Evolutionary conservation across 140 eudicot species (phyloP).

Genomic region (Erigeron philadelphicus): DNA sequence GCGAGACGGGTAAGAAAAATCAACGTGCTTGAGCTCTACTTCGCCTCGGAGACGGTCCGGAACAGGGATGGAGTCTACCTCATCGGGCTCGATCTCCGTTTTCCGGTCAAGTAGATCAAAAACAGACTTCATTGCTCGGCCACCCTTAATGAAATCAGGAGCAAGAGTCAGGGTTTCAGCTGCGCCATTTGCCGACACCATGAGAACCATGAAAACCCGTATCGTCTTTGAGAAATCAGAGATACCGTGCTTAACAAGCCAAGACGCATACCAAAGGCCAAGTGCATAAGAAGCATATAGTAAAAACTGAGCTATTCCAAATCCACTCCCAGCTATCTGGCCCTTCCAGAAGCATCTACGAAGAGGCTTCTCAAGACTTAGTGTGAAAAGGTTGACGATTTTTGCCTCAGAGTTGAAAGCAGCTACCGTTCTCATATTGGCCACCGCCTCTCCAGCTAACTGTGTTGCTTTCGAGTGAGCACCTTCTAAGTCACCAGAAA

Average conservation of each 20-base stretch:
- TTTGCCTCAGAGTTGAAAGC: constrained; percentile 83
- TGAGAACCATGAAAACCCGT: constrained; percentile 77
- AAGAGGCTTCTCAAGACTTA: constrained; percentile 58
- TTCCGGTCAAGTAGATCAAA: constrained; percentile 84
- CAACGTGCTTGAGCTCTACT: constrained; percentile 82
- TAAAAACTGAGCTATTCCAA: constrained; percentile 79
- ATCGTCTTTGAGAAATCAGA: constrained; percentile 90
- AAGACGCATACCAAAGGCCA: constrained; percentile 93
- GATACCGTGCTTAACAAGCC: constrained; percentile 96
- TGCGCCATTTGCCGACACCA: constrained; percentile 71
- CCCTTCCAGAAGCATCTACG: constrained; percentile 93
- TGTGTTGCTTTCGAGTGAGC: constrained; percentile 91
- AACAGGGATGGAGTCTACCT: constrained; percentile 52
- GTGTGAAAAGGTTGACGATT: constrained; percentile 59
- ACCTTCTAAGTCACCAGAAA: constrained; percentile 88
- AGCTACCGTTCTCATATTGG: constrained; percentile 86
- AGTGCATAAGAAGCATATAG: constrained; percentile 88
- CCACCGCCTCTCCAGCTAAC: constrained; percentile 89
- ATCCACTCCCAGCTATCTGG: constrained; percentile 87
- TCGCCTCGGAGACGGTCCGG: constrained; percentile 93
- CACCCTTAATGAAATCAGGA: constrained; percentile 93
- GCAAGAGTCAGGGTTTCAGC: constrained; percentile 89
- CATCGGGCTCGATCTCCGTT: constrained; percentile 89
- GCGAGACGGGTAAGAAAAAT: constrained; percentile 81
- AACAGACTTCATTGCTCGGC: constrained; percentile 86